These are phyloP conservation scores for Zangia roseola DNA, from an alignment of 768 basidiomycete genomes.

Conservation along the genomic window DNA sequence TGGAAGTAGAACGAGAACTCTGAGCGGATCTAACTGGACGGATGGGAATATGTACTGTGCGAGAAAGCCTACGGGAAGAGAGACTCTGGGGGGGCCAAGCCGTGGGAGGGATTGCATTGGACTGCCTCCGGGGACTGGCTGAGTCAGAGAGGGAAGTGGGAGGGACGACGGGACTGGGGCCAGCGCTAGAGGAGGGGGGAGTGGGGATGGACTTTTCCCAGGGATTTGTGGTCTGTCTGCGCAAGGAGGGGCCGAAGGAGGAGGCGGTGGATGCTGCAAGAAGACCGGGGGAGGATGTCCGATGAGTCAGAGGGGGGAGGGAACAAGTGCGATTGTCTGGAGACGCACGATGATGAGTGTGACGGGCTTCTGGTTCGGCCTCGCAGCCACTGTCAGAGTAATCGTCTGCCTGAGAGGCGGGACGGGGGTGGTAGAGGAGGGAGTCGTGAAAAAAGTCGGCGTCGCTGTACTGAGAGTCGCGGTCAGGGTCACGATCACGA, in stretches of 20 bases:
- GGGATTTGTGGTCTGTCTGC: conserved; percentile 62
- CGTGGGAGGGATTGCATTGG: conserved; percentile 45
- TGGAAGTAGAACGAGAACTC: conserved; percentile 91
- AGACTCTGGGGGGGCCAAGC: conserved; percentile 56
- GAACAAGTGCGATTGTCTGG: conserved; percentile 40
- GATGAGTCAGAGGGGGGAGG: conserved; percentile 50
- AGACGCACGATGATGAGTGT: conserved; percentile 77
- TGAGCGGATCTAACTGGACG: conserved; percentile 69
- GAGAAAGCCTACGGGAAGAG: conserved; percentile 78
- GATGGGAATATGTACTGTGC: conserved; percentile 74
- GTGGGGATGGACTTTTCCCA: conserved; percentile 57
- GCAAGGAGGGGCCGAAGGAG: conserved; percentile 61
- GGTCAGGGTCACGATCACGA: conserved; percentile 49
- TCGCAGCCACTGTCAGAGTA: conserved; percentile 85
- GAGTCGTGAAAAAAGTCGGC: conserved; percentile 58
- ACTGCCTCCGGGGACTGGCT: conserved; percentile 64
- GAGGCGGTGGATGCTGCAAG: conserved; percentile 66
- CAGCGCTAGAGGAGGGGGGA: conserved; percentile 53
- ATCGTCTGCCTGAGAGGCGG: conserved; percentile 62
- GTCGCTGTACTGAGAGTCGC: conserved; percentile 58
- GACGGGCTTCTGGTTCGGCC: conserved; percentile 58
- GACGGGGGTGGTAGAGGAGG: conserved; percentile 56
- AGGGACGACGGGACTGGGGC: conserved; percentile 62
- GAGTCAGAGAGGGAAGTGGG: conserved; percentile 61
- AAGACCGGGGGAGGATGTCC: conserved; percentile 53